Evolutionary conservation across 768 basidiomycete species (phyloP), one percentile per base, ranked within the genome.

Genomic region (Lepiota brunneoincarnata): DNA sequence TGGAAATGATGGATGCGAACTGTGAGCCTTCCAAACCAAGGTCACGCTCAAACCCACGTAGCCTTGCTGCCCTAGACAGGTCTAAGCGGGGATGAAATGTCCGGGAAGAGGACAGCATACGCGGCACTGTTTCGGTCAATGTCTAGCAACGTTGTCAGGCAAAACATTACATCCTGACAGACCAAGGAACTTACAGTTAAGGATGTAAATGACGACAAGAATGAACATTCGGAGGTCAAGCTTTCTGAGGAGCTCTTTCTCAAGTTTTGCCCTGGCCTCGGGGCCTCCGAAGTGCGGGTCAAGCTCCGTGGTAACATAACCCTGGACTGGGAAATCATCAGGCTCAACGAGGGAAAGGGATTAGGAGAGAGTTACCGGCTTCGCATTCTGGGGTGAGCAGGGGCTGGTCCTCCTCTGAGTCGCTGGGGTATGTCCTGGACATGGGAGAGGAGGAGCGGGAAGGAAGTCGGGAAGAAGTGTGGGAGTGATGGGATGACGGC

Each of bases 61-160:
- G 68, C 46, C 87, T 72, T 24, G 86, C 87, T 10, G 84, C 87
- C 46, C 84, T 84, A 55, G 24, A 10, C 44, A 54, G 44, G 15
- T 11, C 44, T 41, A 21, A 26, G 43, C n/a, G 21, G 28, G 20
- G 24, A 38, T 35, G 21, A 2, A 31, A 2, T 26, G 18, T 21
- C 24, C 23, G 10, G 21, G 24, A n/a, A 34, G 39, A 39, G 37
- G 50, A 23, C 31, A 31, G 10, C 76, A 60, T 63, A 84, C 82
- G 78, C 72, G 34, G 77, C 85, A 61, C 88, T 88, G 61, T 88
- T 89, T 31, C 88, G 76, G 64, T 89, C 88, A 52, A 89, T 77
- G 73, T 87, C 73, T 74, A n/a, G 28, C 21, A 45, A 7, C 18
- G 24, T 42, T 11, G 17, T 54, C 15, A 34, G 17, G 17, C 24